Conservation (phyloP, 2,329 filamentous ascomycete genomes). For the Fusarium oligoseptatum region DNA sequence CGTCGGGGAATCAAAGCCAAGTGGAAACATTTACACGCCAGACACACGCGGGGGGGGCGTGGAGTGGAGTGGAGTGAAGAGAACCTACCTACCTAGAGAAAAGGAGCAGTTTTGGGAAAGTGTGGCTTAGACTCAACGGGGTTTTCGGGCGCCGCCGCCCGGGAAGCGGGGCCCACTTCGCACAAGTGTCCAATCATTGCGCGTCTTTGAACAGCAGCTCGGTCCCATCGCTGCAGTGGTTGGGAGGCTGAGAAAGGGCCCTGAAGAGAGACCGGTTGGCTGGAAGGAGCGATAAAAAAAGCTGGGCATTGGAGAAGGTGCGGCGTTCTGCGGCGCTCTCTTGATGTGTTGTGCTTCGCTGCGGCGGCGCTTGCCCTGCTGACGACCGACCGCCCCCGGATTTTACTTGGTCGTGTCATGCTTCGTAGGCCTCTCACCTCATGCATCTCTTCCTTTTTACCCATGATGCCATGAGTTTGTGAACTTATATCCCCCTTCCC, state of each 20-base stretch:
- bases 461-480: conserved; percentile 41
- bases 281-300: conserved; percentile 26
- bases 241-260: conserved; percentile 30
- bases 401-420: conserved; percentile 35
- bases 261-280: conserved; percentile 13
- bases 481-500: conserved; percentile 24
- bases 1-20: not conserved
- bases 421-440: conserved; percentile 1
- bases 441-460: conserved; percentile 12
- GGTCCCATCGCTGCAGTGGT: not conserved
- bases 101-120: conserved; percentile 15
- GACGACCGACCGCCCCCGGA: conserved; percentile 33
- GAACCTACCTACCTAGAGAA: not conserved
- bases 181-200: conserved; percentile 23
- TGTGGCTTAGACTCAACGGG: conserved; percentile 43
- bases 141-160: conserved; percentile 29
- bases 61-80: not conserved
- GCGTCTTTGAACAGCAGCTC: conserved; percentile 4
- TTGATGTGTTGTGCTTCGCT: not conserved
- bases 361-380: conserved; percentile 26
- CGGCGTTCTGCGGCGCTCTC: not conserved
- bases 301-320: conserved; percentile 23
- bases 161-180: conserved; percentile 34
- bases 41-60: not conserved
- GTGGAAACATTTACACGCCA: conserved; percentile 13